Evolutionary conservation across 1,284 basidiomycete species (phyloP).

Genomic region (Grifola frondosa): DNA sequence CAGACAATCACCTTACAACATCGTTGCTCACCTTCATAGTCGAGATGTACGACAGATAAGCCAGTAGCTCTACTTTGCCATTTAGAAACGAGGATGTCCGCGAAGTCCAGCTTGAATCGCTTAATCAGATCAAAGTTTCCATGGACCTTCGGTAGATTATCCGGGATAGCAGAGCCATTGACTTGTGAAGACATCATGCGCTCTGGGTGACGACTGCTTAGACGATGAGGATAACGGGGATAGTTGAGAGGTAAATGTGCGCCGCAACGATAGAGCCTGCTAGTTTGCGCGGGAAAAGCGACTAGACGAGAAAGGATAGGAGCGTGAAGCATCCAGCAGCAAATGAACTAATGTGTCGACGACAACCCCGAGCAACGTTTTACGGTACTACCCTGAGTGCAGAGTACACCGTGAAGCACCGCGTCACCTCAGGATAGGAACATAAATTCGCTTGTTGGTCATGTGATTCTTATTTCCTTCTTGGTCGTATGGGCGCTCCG

Average conservation of each 20-base stretch:
- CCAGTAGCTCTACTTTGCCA: conserved; percentile 83
- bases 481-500: too few relatives aligned
- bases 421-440: too few relatives aligned
- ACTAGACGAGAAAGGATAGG: conserved; percentile 19
- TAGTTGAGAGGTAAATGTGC: background rate
- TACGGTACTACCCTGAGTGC: too few relatives aligned
- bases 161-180: conserved; percentile 10
- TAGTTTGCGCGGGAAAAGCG: conserved; percentile 16
- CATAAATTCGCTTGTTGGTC: too few relatives aligned
- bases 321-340: conserved; percentile 25
- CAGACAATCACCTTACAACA: background rate
- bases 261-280: conserved; percentile 16
- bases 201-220: conserved; percentile 10
- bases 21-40: conserved; percentile 72
- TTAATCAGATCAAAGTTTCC: conserved; percentile 83
- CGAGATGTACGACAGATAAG: conserved; percentile 76
- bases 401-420: too few relatives aligned
- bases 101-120: conserved; percentile 69
- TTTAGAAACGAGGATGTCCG: conserved; percentile 78
- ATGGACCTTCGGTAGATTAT: conserved; percentile 35
- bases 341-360: too few relatives aligned
- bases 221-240: background rate
- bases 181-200: conserved; percentile 22
- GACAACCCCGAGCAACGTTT: too few relatives aligned
- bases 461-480: too few relatives aligned